phyloP scores from a whole-genome alignment of 163 green algal genomes.

The Coccomyxa subellipsoidea region DNA sequence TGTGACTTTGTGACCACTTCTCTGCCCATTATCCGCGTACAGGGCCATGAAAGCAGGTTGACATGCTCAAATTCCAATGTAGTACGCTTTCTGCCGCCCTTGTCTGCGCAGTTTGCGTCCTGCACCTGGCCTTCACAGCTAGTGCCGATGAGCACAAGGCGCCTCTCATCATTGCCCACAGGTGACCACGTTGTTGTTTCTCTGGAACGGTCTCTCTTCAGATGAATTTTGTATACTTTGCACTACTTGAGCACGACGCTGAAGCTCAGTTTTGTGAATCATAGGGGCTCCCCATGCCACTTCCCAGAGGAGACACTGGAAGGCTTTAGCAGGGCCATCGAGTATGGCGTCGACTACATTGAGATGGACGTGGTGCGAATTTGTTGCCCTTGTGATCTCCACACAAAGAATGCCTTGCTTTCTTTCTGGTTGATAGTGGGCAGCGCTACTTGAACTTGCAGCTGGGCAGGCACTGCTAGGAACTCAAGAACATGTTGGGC shows the following conservation, averaged over 20 bases:
- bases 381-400: no score
- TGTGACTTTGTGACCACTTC: no score
- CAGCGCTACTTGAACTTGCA: no score
- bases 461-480: no score
- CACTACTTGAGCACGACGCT: no score
- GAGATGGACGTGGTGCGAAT: conserved; percentile 15
- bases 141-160: background rate
- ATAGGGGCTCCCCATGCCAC: conserved; percentile 14
- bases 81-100: background rate
- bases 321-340: conserved; percentile 2
- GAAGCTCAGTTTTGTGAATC: background rate
- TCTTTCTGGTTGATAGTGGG: no score
- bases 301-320: conserved; percentile 20
- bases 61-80: background rate
- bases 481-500: no score
- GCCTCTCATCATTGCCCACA: background rate
- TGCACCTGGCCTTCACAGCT: background rate
- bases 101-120: background rate
- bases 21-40: no score
- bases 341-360: conserved; percentile 13
- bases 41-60: background rate
- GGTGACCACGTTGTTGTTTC: no score
- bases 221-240: no score
- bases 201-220: no score
- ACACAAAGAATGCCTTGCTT: no score